phyloP scores from a whole-genome alignment of 495 filamentous ascomycete genomes.

The Hypoxylon fuscum region DNA sequence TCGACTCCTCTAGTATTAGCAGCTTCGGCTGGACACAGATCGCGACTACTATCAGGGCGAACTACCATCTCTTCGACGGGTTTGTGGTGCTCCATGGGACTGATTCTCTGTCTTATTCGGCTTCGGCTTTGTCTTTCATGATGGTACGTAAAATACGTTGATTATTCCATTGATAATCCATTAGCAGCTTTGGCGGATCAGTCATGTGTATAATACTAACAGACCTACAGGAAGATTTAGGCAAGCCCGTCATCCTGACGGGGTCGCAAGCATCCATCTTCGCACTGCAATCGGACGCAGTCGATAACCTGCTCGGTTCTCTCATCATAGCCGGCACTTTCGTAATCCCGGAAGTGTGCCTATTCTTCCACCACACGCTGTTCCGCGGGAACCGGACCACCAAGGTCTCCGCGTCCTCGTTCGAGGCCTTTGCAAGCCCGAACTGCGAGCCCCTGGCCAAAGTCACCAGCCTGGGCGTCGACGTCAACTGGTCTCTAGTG shows the following conservation, averaged over 20 bases:
- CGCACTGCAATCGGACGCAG: constrained; percentile 90
- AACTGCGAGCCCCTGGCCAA: constrained; percentile 83
- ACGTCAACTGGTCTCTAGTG: constrained; percentile 85
- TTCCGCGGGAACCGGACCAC: constrained; percentile 90
- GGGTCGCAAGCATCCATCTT: constrained; percentile 94
- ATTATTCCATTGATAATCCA: no score
- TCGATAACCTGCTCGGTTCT: constrained; percentile 93
- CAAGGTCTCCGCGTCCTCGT: constrained; percentile 87
- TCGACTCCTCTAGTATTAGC: constrained; percentile 93
- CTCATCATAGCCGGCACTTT: constrained; percentile 96
- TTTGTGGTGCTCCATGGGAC: constrained; percentile 98
- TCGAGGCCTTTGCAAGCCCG: constrained; percentile 86
- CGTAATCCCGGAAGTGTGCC: constrained; percentile 93
- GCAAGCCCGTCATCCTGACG: constrained; percentile 90
- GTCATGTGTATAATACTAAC: constrained; percentile 2
- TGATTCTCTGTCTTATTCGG: constrained; percentile 90
- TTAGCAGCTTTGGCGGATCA: no score
- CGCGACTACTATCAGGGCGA: constrained; percentile 70
- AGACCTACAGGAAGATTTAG: constrained; percentile 68
- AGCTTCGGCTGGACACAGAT: constrained; percentile 87
- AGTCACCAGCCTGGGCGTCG: constrained; percentile 80
- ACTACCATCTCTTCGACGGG: constrained; percentile 91
- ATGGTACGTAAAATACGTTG: constrained; percentile 58
- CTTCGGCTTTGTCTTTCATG: constrained; percentile 95
- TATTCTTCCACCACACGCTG: constrained; percentile 95